phyloP scores from a whole-genome alignment of 805 yeast species.

The Kuraishia piskuri region DNA sequence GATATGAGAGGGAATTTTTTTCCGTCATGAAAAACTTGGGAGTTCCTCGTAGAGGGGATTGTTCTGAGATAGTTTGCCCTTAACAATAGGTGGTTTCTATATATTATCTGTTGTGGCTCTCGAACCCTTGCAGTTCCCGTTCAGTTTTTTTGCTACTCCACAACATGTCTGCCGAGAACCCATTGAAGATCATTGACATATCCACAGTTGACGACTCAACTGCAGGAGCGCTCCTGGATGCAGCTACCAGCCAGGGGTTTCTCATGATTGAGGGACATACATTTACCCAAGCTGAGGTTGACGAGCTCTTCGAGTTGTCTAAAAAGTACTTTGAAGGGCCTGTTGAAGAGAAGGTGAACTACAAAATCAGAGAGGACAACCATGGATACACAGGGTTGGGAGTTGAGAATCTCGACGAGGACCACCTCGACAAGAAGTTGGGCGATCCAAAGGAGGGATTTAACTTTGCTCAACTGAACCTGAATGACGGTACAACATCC shows the following conservation, averaged over 20 bases:
- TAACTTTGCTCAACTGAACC: conserved; percentile 48
- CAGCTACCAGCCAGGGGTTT: conserved; percentile 44
- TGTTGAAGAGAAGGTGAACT: conserved; percentile 22
- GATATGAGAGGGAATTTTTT: background rate
- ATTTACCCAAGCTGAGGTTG: conserved; percentile 33
- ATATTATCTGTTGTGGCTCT: too few relatives aligned
- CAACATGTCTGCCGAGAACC: conserved; percentile 23
- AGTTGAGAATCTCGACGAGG: conserved; percentile 32
- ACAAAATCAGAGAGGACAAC: conserved; percentile 27
- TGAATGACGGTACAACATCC: conserved; percentile 32
- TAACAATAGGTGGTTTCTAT: too few relatives aligned
- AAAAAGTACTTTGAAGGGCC: conserved; percentile 31
- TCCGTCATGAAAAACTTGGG: background rate
- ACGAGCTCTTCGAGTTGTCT: conserved; percentile 26
- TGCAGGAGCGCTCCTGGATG: conserved; percentile 32
- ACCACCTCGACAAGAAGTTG: conserved; percentile 20
- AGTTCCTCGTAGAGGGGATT: too few relatives aligned
- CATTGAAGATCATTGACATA: conserved; percentile 51
- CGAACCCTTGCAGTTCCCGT: too few relatives aligned
- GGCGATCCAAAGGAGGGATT: conserved; percentile 66
- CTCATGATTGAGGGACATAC: conserved; percentile 43
- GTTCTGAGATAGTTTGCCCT: too few relatives aligned
- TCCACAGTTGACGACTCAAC: conserved; percentile 30
- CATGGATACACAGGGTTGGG: conserved; percentile 38
- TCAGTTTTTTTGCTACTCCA: background rate